These are phyloP conservation scores for Hamigera avellanea DNA, from an alignment of 495 filamentous ascomycete species.

Conservation along the genomic window DNA sequence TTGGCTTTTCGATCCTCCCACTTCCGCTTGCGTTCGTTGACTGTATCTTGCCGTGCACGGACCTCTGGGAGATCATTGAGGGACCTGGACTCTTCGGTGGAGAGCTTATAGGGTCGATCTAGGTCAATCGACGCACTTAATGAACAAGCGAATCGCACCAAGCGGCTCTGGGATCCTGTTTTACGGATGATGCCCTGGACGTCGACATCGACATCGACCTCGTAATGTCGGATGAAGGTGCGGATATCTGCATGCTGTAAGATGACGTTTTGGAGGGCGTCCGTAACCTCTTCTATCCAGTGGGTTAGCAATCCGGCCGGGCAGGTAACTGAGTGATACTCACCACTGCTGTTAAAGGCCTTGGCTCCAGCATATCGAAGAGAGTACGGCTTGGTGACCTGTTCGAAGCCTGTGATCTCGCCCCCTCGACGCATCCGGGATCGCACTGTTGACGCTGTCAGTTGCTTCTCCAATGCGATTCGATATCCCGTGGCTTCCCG, in stretches of 20 bases:
- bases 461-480: slow-evolving; percentile 7
- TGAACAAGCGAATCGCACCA: slow-evolving; percentile 15
- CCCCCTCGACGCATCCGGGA: slow-evolving; percentile 12
- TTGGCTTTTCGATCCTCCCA: background rate
- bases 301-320: background rate
- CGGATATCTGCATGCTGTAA: slow-evolving; percentile 18
- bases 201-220: slow-evolving; percentile 17
- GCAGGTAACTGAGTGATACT: slow-evolving; percentile 2
- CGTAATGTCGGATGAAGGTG: slow-evolving; percentile 19
- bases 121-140: slow-evolving; percentile 18
- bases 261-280: slow-evolving; percentile 22
- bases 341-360: slow-evolving; percentile 14
- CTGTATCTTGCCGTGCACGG: slow-evolving; percentile 8
- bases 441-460: slow-evolving; percentile 8
- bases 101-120: slow-evolving; percentile 9
- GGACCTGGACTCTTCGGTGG: slow-evolving; percentile 10
- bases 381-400: slow-evolving; percentile 11
- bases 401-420: slow-evolving; percentile 14
- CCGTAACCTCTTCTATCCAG: slow-evolving; percentile 16
- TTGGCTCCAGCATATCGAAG: slow-evolving; percentile 14
- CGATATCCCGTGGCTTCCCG: slow-evolving; percentile 7
- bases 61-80: slow-evolving; percentile 10
- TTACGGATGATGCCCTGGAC: slow-evolving; percentile 13
- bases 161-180: slow-evolving; percentile 9
- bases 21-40: slow-evolving; percentile 4